Percentiles rank a stretch among this genome's conserved stretches.
These are phyloP conservation scores for Cupressus sempervirens DNA, from an alignment of 75 land plant species.

Conservation along the genomic window DNA sequence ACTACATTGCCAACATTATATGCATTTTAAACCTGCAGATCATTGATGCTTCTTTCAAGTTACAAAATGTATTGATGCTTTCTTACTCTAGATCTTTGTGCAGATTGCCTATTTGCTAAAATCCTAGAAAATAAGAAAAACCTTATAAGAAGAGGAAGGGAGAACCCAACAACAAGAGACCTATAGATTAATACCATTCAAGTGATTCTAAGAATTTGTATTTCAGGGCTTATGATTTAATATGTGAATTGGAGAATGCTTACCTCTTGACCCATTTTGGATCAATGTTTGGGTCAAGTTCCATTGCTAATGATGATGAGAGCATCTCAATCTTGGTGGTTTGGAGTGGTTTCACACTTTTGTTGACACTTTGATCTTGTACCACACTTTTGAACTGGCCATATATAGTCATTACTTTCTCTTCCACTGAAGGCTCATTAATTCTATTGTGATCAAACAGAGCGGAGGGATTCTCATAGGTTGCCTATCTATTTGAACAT, in stretches of 20 bases:
- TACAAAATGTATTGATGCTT: slow-evolving; percentile 97
- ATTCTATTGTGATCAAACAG: slow-evolving; percentile 75
- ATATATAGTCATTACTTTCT: slow-evolving; percentile 25
- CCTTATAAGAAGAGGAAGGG: not conserved
- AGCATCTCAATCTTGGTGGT: slow-evolving; percentile 27
- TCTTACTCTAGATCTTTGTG: slow-evolving; percentile 89
- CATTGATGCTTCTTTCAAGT: slow-evolving; percentile 79
- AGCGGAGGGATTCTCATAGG: slow-evolving; percentile 41
- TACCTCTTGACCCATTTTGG: slow-evolving; percentile 88
- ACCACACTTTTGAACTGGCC: slow-evolving; percentile 36
- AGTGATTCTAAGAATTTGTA: not conserved
- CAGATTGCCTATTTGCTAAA: slow-evolving; percentile 88
- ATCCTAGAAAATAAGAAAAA: slow-evolving; percentile 40
- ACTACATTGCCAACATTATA: not conserved
- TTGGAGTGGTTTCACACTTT: slow-evolving; percentile 13
- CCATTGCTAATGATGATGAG: slow-evolving; percentile 11
- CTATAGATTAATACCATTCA: not conserved
- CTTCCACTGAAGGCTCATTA: slow-evolving; percentile 43
- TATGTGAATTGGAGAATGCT: not conserved
- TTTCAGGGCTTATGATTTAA: not conserved
- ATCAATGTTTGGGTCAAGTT: slow-evolving; percentile 46
- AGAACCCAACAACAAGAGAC: not conserved
- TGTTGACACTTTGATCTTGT: slow-evolving; percentile 30
- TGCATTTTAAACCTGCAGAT: slow-evolving; percentile 56
- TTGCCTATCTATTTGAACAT: slow-evolving; percentile 27